These are phyloP conservation scores for Amanita pseudoporphyria DNA, from an alignment of 768 basidiomycete species.

Conservation along the genomic window DNA sequence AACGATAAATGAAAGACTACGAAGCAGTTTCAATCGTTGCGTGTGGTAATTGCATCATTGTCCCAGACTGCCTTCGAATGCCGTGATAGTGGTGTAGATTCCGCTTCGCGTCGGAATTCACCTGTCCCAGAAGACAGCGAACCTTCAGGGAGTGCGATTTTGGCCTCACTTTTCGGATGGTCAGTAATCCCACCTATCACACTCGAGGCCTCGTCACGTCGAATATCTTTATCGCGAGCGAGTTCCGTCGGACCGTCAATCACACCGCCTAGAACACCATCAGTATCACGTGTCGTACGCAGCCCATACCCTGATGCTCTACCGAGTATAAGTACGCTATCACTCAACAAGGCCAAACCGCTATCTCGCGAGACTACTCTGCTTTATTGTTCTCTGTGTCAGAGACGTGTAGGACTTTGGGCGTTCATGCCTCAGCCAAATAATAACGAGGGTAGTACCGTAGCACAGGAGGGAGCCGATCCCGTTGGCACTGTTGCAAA, in stretches of 20 bases:
- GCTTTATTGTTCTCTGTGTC: constrained; percentile 60
- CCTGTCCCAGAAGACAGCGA: constrained; percentile 10
- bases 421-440: constrained; percentile 31
- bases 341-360: background rate
- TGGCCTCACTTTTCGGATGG: constrained; percentile 45
- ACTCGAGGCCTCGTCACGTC: constrained; percentile 19
- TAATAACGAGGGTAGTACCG: constrained; percentile 1
- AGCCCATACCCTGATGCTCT: constrained; percentile 13
- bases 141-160: constrained; percentile 31
- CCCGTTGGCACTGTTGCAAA: constrained; percentile 15
- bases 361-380: constrained; percentile 35
- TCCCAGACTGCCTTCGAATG: constrained; percentile 5
- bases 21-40: constrained; percentile 45
- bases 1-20: constrained; percentile 33
- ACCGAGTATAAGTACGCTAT: background rate
- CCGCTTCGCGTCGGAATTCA: constrained; percentile 7
- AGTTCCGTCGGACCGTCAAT: constrained; percentile 17
- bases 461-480: constrained; percentile 2
- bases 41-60: constrained; percentile 17
- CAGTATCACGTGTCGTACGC: constrained; percentile 14
- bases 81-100: constrained; percentile 11
- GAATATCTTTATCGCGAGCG: constrained; percentile 23
- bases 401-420: constrained; percentile 76
- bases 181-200: constrained; percentile 26
- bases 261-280: constrained; percentile 12